phyloP scores from a whole-genome alignment of 2,329 filamentous ascomycete genomes.

The Aspergillus viridinutans region DNA sequence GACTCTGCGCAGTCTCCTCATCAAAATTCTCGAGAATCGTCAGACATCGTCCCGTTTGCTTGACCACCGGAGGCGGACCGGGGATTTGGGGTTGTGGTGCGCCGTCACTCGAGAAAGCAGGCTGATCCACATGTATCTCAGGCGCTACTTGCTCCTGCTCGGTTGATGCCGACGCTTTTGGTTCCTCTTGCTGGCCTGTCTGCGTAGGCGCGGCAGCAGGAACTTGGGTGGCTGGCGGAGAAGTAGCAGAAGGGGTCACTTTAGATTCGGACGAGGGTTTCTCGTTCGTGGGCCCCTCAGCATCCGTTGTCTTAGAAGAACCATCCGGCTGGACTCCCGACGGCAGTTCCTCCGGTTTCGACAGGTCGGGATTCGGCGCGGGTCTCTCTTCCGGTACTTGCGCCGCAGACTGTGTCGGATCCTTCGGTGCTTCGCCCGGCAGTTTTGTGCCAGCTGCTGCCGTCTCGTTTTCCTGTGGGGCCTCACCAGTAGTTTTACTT shows the following conservation, averaged over 20 bases:
- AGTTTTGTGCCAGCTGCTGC: not conserved
- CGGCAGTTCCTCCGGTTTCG: not conserved
- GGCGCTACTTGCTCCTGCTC: constrained; percentile 9
- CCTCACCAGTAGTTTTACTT: not conserved
- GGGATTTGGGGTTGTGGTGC: constrained; percentile 23
- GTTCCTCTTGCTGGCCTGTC: constrained; percentile 1
- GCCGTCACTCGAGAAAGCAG: constrained; percentile 12
- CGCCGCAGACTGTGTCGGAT: not conserved
- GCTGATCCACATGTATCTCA: constrained; percentile 15
- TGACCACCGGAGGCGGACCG: constrained; percentile 37
- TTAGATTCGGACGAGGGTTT: not conserved
- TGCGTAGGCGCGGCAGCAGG: not conserved
- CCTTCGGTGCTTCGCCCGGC: not conserved
- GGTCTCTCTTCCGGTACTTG: constrained; percentile 1
- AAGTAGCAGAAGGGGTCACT: not conserved
- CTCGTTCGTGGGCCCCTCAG: constrained; percentile 1
- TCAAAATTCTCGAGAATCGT: constrained; percentile 58
- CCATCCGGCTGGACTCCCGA: constrained; percentile 4
- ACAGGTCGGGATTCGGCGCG: constrained; percentile 1
- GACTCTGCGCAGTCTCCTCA: constrained; percentile 51
- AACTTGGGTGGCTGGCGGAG: not conserved
- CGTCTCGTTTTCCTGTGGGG: not conserved
- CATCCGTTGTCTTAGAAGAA: constrained; percentile 1
- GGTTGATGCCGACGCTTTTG: not conserved
- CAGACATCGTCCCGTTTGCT: constrained; percentile 53